Base-by-base conservation (phyloP, 192 early-diverging fungal genomes). In the Allomyces macrogynus region DNA sequence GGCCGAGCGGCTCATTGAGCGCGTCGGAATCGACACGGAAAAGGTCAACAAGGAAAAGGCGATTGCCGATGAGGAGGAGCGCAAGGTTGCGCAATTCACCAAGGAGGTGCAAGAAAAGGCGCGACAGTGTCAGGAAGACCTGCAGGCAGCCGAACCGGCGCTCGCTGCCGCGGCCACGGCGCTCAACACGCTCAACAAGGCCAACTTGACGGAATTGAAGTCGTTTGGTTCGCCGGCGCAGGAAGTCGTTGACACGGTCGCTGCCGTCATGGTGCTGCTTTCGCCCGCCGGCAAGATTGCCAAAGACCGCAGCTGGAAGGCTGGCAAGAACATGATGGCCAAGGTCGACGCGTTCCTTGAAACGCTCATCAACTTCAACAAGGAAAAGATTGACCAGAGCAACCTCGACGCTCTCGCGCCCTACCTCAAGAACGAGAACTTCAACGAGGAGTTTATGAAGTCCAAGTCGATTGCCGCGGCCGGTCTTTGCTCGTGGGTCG, bases 391-490 rank as follows among this genome's bases (percentile, higher is more conserved):
- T 11, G 88, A 95, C 43, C 84, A 85, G 61, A 87, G 98, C 77
- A 81, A 78, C n/a, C 70, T 72, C 22, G 80, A 81, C 24, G 49
- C 49, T 3, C 49, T 57, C 12, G 49, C 12, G 49, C 49, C 49
- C 16, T 99, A 86, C 73, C 70, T 99, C 40, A 80, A 72, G 67
- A 85, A 93, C 61, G 87, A 93, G 44, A 83, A 80, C 67, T 99
- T 85, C 70, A 92, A 91, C 73, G 96, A 89, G 71, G 97, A 99
- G 68, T 75, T 75, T 1, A 91, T 99, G 18, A 96, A 92, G 72
- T 86, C 89, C 64, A 95, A 95, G 18, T 88, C 85, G 71, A 96
- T 90, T 73, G 97, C 97, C 8, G 98, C 95, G 74, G 97, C 95
- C 11, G 95, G 95, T 23, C 75, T 99, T 27, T 90, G 91, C 27